Evolutionary conservation across 2,329 filamentous ascomycete species (phyloP), one percentile per base, ranked within the genome.

Genomic region (Neophaeococcomyces mojaviensis): DNA sequence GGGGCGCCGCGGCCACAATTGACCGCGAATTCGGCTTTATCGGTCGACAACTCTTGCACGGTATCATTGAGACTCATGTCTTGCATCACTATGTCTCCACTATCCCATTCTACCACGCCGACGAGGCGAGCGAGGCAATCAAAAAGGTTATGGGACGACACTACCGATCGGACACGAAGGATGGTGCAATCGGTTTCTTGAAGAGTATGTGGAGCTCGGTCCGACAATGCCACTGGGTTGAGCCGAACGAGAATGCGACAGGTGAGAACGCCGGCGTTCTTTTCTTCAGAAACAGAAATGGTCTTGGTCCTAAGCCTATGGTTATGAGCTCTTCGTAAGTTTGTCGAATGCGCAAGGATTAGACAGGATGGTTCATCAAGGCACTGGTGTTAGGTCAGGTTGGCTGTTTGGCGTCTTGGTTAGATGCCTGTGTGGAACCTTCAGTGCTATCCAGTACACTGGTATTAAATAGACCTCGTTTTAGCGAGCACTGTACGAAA

Each of bases 11-110:
- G 49, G 89, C 90, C 48, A 97, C 90, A 52, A 95, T 97, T 60
- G 90, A 97, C 64, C 89, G 90, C 60, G 90, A 97, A 67, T 94
- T 96, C 62, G 90, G 90, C 52, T 96, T 96, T 75, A 83, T 97
- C 62, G 90, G 90, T 50, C 88, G 88, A 59, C 77, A 84, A 58
- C 77, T 97, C 51, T 76, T 96, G 66, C 90, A 97, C 76, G 90
- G 89, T 61, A 96, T 97, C 68, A 84, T 96, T 66, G 90, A 96
- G 76, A 96, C 90, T 39, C 90, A 97, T 71, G 90, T 97, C 49
- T 85, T 95, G 50, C 90, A 97, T 76, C 90, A 97, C 78, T 97
- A 95, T 69, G 81, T 97, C 65, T 90, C 85, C 70, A 87, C 81
- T 61, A 97, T 97, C 57, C 90, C 90, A 52, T 96, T 96, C 73